Conservation (phyloP, 805 yeast genomes). For the Kodamaea jinghongensis region DNA sequence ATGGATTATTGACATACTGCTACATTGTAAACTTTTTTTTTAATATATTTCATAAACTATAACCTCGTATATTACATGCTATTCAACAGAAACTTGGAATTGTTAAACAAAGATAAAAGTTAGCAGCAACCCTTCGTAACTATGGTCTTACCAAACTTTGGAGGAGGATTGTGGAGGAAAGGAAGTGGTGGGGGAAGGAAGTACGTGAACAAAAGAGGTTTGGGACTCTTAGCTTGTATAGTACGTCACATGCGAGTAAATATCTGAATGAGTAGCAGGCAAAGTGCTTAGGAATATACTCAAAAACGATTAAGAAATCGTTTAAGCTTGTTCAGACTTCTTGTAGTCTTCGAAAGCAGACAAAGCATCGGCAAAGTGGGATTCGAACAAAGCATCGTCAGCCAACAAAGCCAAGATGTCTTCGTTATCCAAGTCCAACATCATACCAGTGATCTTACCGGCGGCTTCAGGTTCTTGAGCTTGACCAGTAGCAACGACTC, state of each 20-base stretch:
- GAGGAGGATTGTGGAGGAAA: not conserved
- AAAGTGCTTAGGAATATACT: conserved; percentile 3
- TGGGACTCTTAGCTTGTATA: too few relatives aligned
- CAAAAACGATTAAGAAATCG: not conserved
- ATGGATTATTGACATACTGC: too few relatives aligned
- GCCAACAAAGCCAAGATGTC: conserved; percentile 87
- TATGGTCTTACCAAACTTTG: not conserved
- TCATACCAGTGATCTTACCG: conserved; percentile 98
- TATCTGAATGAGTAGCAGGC: not conserved
- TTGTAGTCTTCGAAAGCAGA: conserved; percentile 92
- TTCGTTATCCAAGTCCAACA: conserved; percentile 89
- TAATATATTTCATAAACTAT: conserved; percentile 9
- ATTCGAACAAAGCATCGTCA: conserved; percentile 84
- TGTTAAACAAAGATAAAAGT: not conserved
- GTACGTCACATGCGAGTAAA: too few relatives aligned
- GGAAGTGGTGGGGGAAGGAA: not conserved
- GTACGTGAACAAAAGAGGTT: not conserved
- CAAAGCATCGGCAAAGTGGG: conserved; percentile 91
- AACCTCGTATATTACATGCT: conserved; percentile 9
- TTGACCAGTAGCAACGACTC: conserved; percentile 81
- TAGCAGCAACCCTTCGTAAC: conserved; percentile 7
- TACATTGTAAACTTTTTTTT: too few relatives aligned
- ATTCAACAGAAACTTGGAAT: conserved; percentile 2
- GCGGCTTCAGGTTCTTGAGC: conserved; percentile 93
- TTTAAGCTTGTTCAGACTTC: conserved; percentile 41